Evolutionary conservation across 768 basidiomycete species (phyloP).

Genomic region (Ramaria sp.): DNA sequence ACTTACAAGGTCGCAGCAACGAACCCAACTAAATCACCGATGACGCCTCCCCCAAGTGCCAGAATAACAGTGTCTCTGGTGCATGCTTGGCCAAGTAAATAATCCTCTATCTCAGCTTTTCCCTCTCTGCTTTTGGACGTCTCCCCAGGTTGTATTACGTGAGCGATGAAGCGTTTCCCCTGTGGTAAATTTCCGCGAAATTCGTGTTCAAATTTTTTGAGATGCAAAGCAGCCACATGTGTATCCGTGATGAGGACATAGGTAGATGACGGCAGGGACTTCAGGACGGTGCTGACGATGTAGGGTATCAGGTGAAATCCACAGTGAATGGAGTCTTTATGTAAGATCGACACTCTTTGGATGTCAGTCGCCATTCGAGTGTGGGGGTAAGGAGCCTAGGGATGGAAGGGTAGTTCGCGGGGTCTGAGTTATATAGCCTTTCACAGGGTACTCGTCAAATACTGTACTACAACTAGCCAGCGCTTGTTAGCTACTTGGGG

Average conservation of each 20-base stretch:
- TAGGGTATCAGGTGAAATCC: constrained; percentile 89
- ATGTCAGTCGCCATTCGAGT: constrained; percentile 37
- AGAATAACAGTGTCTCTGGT: constrained; percentile 90
- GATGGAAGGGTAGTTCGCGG: no score
- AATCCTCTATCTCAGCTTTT: constrained; percentile 92
- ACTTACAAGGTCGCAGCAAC: constrained; percentile 93
- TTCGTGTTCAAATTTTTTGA: constrained; percentile 52
- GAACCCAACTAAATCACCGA: constrained; percentile 94
- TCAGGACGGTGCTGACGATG: constrained; percentile 65
- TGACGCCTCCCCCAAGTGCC: constrained; percentile 93
- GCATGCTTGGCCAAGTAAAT: constrained; percentile 75
- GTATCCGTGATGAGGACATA: constrained; percentile 93
- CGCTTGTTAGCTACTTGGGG: no score
- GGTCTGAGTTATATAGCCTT: no score
- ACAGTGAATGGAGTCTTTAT: constrained; percentile 80
- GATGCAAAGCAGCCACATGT: constrained; percentile 75
- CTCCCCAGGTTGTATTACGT: constrained; percentile 84
- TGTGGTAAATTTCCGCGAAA: constrained; percentile 33
- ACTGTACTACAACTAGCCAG: no score
- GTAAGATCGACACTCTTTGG: constrained; percentile 73
- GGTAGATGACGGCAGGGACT: constrained; percentile 63
- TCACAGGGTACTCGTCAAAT: no score
- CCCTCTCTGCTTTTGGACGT: constrained; percentile 84
- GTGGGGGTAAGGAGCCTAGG: no score
- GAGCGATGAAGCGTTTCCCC: constrained; percentile 51